phyloP scores from a whole-genome alignment of 768 basidiomycete genomes.

The Amanita pseudoporphyria region DNA sequence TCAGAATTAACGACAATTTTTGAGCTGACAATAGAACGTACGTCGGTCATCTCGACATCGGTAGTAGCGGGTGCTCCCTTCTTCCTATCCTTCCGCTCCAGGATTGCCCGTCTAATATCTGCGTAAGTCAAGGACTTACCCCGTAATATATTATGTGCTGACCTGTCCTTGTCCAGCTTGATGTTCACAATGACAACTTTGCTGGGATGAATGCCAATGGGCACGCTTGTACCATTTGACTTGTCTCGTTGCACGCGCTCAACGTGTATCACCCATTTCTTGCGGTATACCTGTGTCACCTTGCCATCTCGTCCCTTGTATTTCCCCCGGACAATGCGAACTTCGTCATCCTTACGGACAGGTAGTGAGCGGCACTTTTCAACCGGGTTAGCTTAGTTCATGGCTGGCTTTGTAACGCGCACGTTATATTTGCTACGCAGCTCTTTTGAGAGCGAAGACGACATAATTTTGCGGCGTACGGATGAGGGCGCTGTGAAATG shows the following conservation, averaged over 20 bases:
- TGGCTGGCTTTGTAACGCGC: conserved; percentile 21
- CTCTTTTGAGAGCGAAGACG: conserved; percentile 90
- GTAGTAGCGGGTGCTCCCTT: conserved; percentile 35
- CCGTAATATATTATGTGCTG: conserved; percentile 12
- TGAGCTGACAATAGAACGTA: conserved; percentile 29
- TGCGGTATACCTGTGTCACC: conserved; percentile 95
- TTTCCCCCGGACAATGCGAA: conserved; percentile 92
- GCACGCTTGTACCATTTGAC: conserved; percentile 88
- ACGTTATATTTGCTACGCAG: conserved; percentile 89
- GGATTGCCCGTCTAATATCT: conserved; percentile 58
- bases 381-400: neutral
- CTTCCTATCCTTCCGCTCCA: conserved; percentile 80
- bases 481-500: conserved; percentile 96
- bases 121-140: neutral
- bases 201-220: conserved; percentile 93
- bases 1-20: conserved; percentile 9
- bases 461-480: conserved; percentile 96
- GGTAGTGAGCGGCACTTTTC: conserved; percentile 80
- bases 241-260: conserved; percentile 98
- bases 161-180: conserved; percentile 91
- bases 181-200: conserved; percentile 91
- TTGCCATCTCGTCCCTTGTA: conserved; percentile 99
- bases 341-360: conserved; percentile 97
- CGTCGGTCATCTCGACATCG: conserved; percentile 77
- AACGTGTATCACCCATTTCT: conserved; percentile 98